Conservation (phyloP, 305 asterid species). For the Rubia tinctorum region DNA sequence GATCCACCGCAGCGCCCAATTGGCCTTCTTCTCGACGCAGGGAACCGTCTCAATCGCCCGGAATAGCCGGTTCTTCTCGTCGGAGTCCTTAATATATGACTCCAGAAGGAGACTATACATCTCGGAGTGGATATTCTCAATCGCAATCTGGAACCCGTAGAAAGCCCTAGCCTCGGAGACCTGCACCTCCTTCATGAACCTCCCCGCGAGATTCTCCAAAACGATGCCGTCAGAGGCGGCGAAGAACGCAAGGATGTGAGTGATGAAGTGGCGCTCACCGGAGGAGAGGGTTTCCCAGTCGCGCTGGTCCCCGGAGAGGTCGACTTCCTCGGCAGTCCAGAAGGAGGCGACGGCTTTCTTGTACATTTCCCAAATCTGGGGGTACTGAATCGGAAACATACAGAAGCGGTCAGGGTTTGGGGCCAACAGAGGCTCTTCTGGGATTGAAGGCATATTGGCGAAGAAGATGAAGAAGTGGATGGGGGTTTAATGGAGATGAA, state of each 20-base stretch:
- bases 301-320: slow-evolving; percentile 55
- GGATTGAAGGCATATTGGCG: slow-evolving; percentile 60
- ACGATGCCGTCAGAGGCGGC: slow-evolving; percentile 94
- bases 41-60: slow-evolving; percentile 76
- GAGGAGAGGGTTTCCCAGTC: slow-evolving; percentile 58
- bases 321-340: slow-evolving; percentile 96
- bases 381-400: slow-evolving; percentile 88
- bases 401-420: slow-evolving; percentile 74
- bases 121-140: slow-evolving; percentile 80
- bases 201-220: slow-evolving; percentile 76
- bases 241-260: slow-evolving; percentile 74
- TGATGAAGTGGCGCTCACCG: slow-evolving; percentile 66
- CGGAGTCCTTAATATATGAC: slow-evolving; percentile 64
- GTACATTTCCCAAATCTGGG: slow-evolving; percentile 90
- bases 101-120: slow-evolving; percentile 53
- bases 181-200: slow-evolving; percentile 88
- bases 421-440: slow-evolving; percentile 76
- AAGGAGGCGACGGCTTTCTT: slow-evolving; percentile 89
- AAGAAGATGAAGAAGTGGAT: neutral
- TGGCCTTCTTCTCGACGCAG: slow-evolving; percentile 65
- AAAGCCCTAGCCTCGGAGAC: slow-evolving; percentile 85
- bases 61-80: slow-evolving; percentile 55
- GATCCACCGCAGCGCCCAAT: slow-evolving; percentile 87
- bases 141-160: slow-evolving; percentile 78
- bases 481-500: neutral